phyloP scores from a whole-genome alignment of 805 yeast genomes.

The Saturnispora quitensis region DNA sequence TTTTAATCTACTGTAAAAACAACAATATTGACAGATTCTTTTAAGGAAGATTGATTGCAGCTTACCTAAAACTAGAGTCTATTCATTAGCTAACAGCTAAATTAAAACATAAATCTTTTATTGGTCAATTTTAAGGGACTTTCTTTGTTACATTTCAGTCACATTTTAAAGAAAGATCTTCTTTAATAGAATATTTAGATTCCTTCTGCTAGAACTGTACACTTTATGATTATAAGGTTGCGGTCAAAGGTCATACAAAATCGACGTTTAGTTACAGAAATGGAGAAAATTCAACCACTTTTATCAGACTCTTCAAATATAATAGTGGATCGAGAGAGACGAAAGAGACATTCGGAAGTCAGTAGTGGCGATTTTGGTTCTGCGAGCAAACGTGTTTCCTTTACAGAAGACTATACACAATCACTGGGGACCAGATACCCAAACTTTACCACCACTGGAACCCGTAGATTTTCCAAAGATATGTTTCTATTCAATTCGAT shows the following conservation, averaged over 20 bases:
- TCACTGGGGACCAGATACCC: slow-evolving; percentile 6
- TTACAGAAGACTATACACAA: not conserved
- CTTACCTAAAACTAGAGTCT: too few species aligned
- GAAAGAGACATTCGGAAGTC: not conserved
- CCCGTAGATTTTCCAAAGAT: slow-evolving; percentile 4
- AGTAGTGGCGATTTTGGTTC: not conserved
- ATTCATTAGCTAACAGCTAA: not conserved
- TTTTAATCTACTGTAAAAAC: not conserved
- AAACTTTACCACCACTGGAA: not conserved
- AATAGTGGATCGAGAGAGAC: not conserved
- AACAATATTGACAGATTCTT: not conserved
- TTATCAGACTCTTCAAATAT: not conserved
- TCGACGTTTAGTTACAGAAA: not conserved
- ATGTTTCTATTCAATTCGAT: slow-evolving; percentile 1
- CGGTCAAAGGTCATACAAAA: not conserved
- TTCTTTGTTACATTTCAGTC: not conserved
- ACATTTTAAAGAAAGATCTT: not conserved
- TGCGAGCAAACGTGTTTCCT: not conserved
- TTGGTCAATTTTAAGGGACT: not conserved
- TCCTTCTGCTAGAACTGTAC: not conserved
- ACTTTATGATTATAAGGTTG: not conserved
- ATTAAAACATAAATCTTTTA: too few species aligned
- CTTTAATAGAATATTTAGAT: not conserved
- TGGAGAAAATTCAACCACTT: not conserved
- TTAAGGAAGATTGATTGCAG: not conserved